Conservation (phyloP, 2,329 filamentous ascomycete genomes). For the Calonectria montana region DNA sequence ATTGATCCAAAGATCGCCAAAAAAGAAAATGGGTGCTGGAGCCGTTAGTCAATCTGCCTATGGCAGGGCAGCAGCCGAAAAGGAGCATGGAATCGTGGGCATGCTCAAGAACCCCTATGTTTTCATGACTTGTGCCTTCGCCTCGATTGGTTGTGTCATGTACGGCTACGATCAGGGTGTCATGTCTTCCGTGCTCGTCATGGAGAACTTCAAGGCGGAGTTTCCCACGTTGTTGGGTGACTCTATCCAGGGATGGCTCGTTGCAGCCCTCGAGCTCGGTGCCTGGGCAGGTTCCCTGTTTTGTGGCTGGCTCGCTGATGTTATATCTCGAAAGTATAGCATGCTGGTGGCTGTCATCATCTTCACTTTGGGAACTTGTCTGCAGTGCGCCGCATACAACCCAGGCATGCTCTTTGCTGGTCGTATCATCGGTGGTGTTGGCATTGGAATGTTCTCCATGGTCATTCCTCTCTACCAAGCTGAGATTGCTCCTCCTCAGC, state of each 20-base stretch:
- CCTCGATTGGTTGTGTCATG: slow-evolving; percentile 3
- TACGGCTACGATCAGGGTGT: slow-evolving; percentile 8
- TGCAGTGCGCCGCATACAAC: slow-evolving; percentile 3
- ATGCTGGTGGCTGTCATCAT: slow-evolving; percentile 8
- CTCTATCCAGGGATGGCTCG: slow-evolving; percentile 7
- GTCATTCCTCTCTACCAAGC: background rate
- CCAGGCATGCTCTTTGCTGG: slow-evolving; percentile 1
- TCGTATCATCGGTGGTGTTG: slow-evolving; percentile 1
- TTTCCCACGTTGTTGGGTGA: background rate
- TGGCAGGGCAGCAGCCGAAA: background rate
- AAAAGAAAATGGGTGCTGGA: slow-evolving; percentile 5
- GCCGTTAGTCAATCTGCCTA: slow-evolving; percentile 7
- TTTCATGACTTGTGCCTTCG: slow-evolving; percentile 6
- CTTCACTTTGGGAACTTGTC: slow-evolving; percentile 6
- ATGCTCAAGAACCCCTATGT: slow-evolving; percentile 11
- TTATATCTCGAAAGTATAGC: slow-evolving; percentile 14
- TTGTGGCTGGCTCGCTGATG: background rate
- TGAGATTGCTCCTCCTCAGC: slow-evolving; percentile 1
- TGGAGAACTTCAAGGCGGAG: background rate
- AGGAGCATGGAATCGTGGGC: background rate
- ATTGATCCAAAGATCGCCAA: background rate
- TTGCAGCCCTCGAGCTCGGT: background rate
- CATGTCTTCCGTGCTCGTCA: background rate
- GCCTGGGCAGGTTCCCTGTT: slow-evolving; percentile 2
- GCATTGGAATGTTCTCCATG: slow-evolving; percentile 9